A percentile compares a stretch with the other conserved stretches of the same genome.
These are phyloP conservation scores for Nannizziopsis barbatae DNA, from an alignment of 2,329 filamentous ascomycete genomes.

Conservation along the genomic window DNA sequence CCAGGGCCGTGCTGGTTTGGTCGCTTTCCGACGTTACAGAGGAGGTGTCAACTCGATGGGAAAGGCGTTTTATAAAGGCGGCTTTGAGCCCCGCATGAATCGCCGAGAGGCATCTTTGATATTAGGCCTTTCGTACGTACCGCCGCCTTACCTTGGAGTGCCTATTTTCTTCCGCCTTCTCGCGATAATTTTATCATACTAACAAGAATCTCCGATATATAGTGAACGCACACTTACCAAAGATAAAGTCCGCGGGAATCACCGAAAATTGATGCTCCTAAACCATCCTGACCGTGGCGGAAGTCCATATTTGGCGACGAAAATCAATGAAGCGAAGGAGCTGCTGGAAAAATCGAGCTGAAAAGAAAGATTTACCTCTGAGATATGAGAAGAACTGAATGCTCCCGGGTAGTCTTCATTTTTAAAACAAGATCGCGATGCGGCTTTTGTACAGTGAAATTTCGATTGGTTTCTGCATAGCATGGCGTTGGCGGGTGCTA, in stretches of 20 bases:
- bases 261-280: constrained; percentile 88
- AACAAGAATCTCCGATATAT: neutral
- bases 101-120: constrained; percentile 83
- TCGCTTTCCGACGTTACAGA: constrained; percentile 73
- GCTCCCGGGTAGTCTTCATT: neutral
- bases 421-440: neutral
- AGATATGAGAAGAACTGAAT: neutral
- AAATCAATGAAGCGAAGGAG: constrained; percentile 98
- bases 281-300: constrained; percentile 97
- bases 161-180: neutral
- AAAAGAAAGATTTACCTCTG: neutral
- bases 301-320: constrained; percentile 90
- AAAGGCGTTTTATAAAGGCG: constrained; percentile 93
- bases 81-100: constrained; percentile 95
- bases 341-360: constrained; percentile 61
- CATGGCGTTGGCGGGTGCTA: constrained; percentile 8
- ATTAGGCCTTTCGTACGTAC: constrained; percentile 68
- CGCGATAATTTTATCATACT: neutral
- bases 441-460: neutral
- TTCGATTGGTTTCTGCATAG: constrained; percentile 6
- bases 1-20: constrained; percentile 81
- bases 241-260: constrained; percentile 89
- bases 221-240: constrained; percentile 82
- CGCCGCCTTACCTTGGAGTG: neutral
- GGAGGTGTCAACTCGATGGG: constrained; percentile 61